Evolutionary conservation across 2,329 filamentous ascomycete genomes (phyloP).

Genomic region (Colletotrichum higginsianum): DNA sequence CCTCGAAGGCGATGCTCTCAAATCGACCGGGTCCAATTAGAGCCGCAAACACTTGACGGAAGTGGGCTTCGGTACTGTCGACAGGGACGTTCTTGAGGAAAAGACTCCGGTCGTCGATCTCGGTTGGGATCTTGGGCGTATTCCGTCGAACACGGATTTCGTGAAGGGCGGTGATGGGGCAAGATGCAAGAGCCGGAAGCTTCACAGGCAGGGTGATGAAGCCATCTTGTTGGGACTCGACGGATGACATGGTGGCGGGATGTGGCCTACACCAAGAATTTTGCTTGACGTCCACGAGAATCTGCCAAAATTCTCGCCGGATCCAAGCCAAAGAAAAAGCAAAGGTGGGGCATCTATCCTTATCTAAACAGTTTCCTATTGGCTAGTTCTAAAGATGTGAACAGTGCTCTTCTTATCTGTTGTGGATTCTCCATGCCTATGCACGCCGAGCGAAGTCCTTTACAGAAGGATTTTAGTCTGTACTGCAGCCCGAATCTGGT

Average conservation of each 20-base stretch:
- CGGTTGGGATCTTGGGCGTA: slow-evolving; percentile 81
- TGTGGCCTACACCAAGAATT: slow-evolving; percentile 13
- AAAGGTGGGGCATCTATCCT: background rate
- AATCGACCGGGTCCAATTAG: slow-evolving; percentile 85
- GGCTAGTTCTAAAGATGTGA: background rate
- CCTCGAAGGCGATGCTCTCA: slow-evolving; percentile 83
- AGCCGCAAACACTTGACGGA: slow-evolving; percentile 81
- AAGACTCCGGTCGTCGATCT: slow-evolving; percentile 82
- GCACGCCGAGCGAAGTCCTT: background rate
- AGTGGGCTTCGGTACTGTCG: slow-evolving; percentile 83
- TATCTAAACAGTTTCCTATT: slow-evolving; percentile 13
- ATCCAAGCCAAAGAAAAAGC: slow-evolving; percentile 26
- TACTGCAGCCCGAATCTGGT: background rate
- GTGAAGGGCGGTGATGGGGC: slow-evolving; percentile 76
- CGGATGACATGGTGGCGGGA: slow-evolving; percentile 46
- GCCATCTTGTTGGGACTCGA: slow-evolving; percentile 58
- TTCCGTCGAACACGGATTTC: slow-evolving; percentile 91
- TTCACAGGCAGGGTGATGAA: slow-evolving; percentile 80
- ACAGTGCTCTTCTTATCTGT: background rate
- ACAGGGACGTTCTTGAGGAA: slow-evolving; percentile 93
- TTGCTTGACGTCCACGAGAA: slow-evolving; percentile 25
- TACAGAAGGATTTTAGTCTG: background rate
- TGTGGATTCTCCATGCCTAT: background rate
- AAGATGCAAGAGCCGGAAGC: slow-evolving; percentile 75
- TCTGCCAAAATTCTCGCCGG: slow-evolving; percentile 26